These are phyloP conservation scores for Thinopyrum elongatum DNA, from an alignment of 176 grass and related monocot genomes.

Conservation along the genomic window DNA sequence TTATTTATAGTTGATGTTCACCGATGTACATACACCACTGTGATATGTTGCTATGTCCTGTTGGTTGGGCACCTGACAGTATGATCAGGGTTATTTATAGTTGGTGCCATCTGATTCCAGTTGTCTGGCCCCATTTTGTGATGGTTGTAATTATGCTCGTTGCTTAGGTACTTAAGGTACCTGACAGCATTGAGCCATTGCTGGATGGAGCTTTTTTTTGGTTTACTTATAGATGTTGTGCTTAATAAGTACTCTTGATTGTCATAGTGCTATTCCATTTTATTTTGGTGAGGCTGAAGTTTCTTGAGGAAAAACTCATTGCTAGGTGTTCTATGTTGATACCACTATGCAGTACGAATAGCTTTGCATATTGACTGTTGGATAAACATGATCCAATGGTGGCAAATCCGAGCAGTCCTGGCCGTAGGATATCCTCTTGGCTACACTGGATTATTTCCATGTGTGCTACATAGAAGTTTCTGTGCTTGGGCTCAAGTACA, in stretches of 20 bases:
- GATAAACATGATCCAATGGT: not conserved
- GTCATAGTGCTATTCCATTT: not conserved
- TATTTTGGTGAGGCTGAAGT: not conserved
- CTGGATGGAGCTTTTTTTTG: not conserved
- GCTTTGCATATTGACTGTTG: not conserved
- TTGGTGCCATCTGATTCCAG: not conserved
- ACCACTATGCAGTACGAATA: not conserved
- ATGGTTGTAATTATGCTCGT: not conserved
- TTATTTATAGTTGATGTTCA: not conserved
- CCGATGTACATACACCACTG: slow-evolving; percentile 10
- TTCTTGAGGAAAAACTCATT: not conserved
- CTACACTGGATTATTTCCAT: not conserved
- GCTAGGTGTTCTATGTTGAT: not conserved
- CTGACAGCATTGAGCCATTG: not conserved
- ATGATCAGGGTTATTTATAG: not conserved
- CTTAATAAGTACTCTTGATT: not conserved
- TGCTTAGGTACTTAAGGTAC: not conserved
- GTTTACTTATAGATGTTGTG: not conserved
- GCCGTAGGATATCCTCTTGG: not conserved
- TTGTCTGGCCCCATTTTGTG: not conserved
- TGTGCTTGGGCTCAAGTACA: not conserved
- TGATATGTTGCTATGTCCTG: not conserved
- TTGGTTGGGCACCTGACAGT: not conserved
- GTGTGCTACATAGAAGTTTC: not conserved
- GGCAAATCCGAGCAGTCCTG: not conserved